Evolutionary conservation across 202 grass and related monocot species (phyloP), one percentile per base, ranked within the genome.

Genomic region (Schoenoplectus tabernaemontani): DNA sequence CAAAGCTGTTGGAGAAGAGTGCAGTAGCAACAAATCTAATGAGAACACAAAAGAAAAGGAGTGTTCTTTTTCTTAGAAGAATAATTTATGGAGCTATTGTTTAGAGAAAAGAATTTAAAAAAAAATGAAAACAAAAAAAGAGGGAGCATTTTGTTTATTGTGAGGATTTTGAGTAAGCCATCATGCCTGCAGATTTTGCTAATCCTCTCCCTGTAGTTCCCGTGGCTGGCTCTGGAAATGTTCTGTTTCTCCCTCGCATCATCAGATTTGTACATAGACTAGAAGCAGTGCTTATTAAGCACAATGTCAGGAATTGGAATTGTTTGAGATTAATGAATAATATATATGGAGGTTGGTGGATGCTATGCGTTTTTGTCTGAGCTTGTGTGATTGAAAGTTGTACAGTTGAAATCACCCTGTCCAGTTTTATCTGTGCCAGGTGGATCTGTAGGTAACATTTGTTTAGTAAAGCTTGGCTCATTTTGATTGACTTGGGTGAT

Each of bases 1-100:
- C 9, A 85, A 81, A 54, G 69, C 8, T 0, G 16, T 66, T 20
- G 82, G 80, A 69, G 90, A 91, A 82, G 88, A 82, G 83, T 46
- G 59, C 64, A 73, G 44, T 28, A 86, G 83, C 76, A 85, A 54
- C 71, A 62, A 22, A 23, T 59, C 19, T 80, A 78, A 23, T 11
- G 53, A 37, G 11, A 77, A 32, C 5, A 68, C 66, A 78, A 77
- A 85, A 59, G 76, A 81, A 34, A 85, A 83, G 63, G 80, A 50
- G 38, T 37, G 38, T 4, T 46, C 58, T 41, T 41, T 60, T 26
- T 59, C 20, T 59, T 62, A 62, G 60, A 51, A 65, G 42, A 65
- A 22, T 46, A 64, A 50, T 33, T 32, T 63, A 54, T 54, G 13
- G 5, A 54, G 28, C 19, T 16, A 23, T 72, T 20, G 34, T 75